Evolutionary conservation across 1,284 basidiomycete species (phyloP).

Genomic region (Trichosporon coremiiforme): DNA sequence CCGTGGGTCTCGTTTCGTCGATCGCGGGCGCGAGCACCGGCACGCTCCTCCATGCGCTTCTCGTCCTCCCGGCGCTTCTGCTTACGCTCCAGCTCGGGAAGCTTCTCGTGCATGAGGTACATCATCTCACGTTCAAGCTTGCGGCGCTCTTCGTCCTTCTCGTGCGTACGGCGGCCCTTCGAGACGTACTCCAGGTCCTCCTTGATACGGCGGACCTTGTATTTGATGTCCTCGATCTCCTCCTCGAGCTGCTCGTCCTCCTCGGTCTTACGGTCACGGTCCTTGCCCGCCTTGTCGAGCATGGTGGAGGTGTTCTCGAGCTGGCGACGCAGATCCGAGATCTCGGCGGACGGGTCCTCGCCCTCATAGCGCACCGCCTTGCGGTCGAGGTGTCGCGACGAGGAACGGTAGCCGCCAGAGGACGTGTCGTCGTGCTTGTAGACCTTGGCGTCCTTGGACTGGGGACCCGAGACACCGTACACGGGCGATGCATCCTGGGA

Average conservation of each 20-base stretch:
- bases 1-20: conserved; percentile 78
- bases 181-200: conserved; percentile 92
- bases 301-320: conserved; percentile 78
- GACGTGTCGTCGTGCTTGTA: conserved; percentile 77
- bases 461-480: conserved; percentile 58
- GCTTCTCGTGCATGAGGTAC: conserved; percentile 82
- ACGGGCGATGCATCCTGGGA: conserved; percentile 59
- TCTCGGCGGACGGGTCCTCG: conserved; percentile 71
- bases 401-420: conserved; percentile 73
- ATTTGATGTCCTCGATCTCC: conserved; percentile 85
- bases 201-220: conserved; percentile 82
- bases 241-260: conserved; percentile 87
- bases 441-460: conserved; percentile 82
- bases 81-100: conserved; percentile 86
- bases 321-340: conserved; percentile 84
- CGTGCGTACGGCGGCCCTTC: conserved; percentile 70
- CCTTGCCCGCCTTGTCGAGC: conserved; percentile 73
- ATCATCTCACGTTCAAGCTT: conserved; percentile 87
- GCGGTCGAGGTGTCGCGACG: conserved; percentile 83
- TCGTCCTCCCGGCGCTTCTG: conserved; percentile 78
- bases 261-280: conserved; percentile 64
- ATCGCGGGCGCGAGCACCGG: conserved; percentile 79
- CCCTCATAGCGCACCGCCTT: conserved; percentile 74
- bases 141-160: conserved; percentile 83
- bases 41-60: conserved; percentile 73